Evolutionary conservation across 2,329 filamentous ascomycete species (phyloP).

Genomic region (Cladobotryum mycophilum): DNA sequence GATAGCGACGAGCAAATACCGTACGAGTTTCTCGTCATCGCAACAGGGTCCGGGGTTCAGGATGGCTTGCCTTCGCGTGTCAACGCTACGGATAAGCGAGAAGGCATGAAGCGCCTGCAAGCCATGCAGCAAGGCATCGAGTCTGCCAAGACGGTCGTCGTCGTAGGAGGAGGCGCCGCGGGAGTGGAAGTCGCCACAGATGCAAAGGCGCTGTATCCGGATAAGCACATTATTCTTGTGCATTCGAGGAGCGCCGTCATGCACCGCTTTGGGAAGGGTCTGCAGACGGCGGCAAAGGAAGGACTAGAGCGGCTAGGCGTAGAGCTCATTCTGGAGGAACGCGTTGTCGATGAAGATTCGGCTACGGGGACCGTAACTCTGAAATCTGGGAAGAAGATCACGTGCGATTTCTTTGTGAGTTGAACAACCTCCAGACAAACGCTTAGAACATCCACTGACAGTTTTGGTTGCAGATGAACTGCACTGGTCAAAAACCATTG

Average conservation of each 20-base stretch:
- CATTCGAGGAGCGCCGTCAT: slow-evolving; percentile 51
- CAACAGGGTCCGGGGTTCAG: slow-evolving; percentile 45
- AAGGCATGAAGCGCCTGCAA: slow-evolving; percentile 37
- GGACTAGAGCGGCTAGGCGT: slow-evolving; percentile 42
- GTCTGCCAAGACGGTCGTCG: slow-evolving; percentile 37
- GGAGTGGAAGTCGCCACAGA: slow-evolving; percentile 57
- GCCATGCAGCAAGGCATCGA: slow-evolving; percentile 41
- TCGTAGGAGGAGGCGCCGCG: slow-evolving; percentile 55
- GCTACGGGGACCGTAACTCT: slow-evolving; percentile 36
- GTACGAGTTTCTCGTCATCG: slow-evolving; percentile 52
- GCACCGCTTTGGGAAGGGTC: slow-evolving; percentile 41
- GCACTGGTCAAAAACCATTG: slow-evolving; percentile 54
- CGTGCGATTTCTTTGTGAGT: slow-evolving; percentile 46
- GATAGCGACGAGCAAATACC: slow-evolving; percentile 37
- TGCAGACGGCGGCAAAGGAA: slow-evolving; percentile 34
- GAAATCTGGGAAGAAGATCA: slow-evolving; percentile 36
- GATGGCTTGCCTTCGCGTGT: slow-evolving; percentile 44
- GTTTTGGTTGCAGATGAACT: slow-evolving; percentile 43
- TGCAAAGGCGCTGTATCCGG: slow-evolving; percentile 48
- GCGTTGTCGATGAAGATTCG: slow-evolving; percentile 32
- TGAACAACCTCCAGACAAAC: neutral
- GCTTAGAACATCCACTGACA: neutral
- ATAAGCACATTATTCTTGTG: slow-evolving; percentile 50
- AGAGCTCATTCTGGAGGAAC: slow-evolving; percentile 45
- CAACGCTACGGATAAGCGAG: slow-evolving; percentile 33